Conservation (phyloP, 148 eudicot species). For the Oxyria digyna region DNA sequence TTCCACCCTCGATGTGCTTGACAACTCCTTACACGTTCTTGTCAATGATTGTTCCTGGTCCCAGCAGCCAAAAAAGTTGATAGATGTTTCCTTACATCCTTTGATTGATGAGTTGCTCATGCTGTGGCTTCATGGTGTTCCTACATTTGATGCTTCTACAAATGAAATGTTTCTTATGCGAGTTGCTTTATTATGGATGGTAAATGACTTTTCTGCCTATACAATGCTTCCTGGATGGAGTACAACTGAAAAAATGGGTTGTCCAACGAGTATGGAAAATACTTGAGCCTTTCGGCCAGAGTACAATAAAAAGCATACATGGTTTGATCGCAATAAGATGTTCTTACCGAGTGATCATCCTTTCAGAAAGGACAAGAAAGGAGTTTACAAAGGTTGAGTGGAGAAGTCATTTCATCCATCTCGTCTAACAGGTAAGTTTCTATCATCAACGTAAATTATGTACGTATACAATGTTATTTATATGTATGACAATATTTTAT, state of each 20-base stretch:
- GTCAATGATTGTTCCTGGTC: neutral
- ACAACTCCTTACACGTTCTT: too few relatives aligned
- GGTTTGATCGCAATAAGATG: neutral
- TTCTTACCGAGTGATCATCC: too few relatives aligned
- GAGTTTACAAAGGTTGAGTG: neutral
- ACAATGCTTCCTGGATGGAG: too few relatives aligned
- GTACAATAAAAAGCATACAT: neutral
- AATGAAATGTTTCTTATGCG: neutral
- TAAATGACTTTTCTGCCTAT: too few relatives aligned
- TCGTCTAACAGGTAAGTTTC: neutral
- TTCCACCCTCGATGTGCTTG: too few relatives aligned
- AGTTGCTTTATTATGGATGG: too few relatives aligned
- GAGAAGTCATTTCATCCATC: neutral
- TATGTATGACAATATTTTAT: conserved; percentile 9
- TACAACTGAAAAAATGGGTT: too few relatives aligned
- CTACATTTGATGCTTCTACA: neutral
- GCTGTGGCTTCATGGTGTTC: neutral
- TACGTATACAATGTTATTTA: too few relatives aligned
- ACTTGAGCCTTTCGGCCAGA: neutral
- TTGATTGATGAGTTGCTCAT: neutral
- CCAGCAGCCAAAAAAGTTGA: neutral
- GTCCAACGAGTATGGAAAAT: neutral
- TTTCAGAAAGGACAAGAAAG: neutral
- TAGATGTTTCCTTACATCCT: neutral
- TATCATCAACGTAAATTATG: too few relatives aligned